Base-by-base conservation (phyloP, 768 basidiomycete genomes). In the Serendipita indica region DNA sequence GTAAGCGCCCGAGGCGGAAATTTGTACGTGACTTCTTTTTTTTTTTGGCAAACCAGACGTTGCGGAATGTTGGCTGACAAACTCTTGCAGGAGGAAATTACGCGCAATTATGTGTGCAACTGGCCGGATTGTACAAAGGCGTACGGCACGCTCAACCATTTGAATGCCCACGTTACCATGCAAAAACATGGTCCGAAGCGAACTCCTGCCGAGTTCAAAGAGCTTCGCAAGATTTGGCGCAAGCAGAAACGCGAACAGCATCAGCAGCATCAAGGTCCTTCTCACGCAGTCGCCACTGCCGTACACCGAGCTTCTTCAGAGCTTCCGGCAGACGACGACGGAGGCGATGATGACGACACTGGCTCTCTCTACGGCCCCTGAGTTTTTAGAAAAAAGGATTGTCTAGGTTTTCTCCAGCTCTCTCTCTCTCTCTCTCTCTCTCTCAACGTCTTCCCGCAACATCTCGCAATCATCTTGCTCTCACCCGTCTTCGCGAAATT, bases 91-190 rank as follows among this genome's bases (percentile, higher is more conserved):
- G 49, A 54, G 49, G 49, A 54, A 27, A 54, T 54, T 27, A 54
- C 49, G 20, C 49, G 49, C 20, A 54, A 54, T 57, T 20, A 30
- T 18, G 57, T 58, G 54, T 57, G 57, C 20, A 46, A 46, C 56
- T 71, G 67, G 66, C 67, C 69, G 3, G 69, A 67, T 22, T 79
- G 78, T 66, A 76, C 80, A 58, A 96, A 96, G 72, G 77, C 87
- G 25, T 96, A 94, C 66, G 92, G 92, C 28, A 96, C 92, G 3
- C 76, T 97, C 54, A 98, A 99, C 68, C 94, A 99, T 70, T 77
- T 99, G 61, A 99, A 99, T 68, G 91, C 93, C 30, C 94, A 99
- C 69, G 90, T 97, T 60, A 86, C 83, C n/a, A 97, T 96, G 89
- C 94, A 97, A 70, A 89, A 89, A 70, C 94, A 99, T 68, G 94